Base-by-base conservation (phyloP, 306 rosid genomes). In the Crotalaria pallida region DNA sequence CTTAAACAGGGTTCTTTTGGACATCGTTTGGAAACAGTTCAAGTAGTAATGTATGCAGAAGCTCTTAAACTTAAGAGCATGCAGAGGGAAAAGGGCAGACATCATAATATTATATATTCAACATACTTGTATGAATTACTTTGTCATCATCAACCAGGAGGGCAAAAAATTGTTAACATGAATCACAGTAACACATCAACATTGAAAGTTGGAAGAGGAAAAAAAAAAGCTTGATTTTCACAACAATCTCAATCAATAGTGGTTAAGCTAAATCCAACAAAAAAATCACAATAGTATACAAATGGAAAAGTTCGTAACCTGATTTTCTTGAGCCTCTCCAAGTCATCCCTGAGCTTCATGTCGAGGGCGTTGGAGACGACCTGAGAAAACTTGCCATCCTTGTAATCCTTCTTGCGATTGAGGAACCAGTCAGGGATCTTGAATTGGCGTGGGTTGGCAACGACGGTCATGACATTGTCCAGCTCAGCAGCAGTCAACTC, bases 281-380 rank as follows among this genome's bases (percentile, higher is more conserved):
- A 1, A 53, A 31, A 65, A 41, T 10, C 23, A n/a, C n/a, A n/a
- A n/a, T 8, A 65, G 1, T n/a, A n/a, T n/a, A n/a, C n/a, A n/a
- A 62, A 21, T 10, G 17, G 2, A 19, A 40, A 58, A 7, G 21
- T 0, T 3, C 43, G 17, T 57, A 8, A 81, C 85, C 85, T 82
- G 71, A 82, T 82, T 67, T 82, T 82, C 83, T 82, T 82, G 51
- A 82, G 76, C 10, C 85, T 67, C 68, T 82, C 85, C 77, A 82
- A 57, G 50, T 82, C 85, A 48, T 82, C 85, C 33, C 85, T 82
- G 67, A 82, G 43, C 80, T 82, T 82, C 85, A 82, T 82, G n/a
- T 82, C 85, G 9, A 82, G 22, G 1, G 77, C 74, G 58, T 82
- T 82, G 2, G 85, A 82, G 6, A 82, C 85, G 21, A 77, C 85